These are phyloP conservation scores for Porcisia hertigi DNA, from an alignment of 208 protist genomes.

Conservation along the genomic window DNA sequence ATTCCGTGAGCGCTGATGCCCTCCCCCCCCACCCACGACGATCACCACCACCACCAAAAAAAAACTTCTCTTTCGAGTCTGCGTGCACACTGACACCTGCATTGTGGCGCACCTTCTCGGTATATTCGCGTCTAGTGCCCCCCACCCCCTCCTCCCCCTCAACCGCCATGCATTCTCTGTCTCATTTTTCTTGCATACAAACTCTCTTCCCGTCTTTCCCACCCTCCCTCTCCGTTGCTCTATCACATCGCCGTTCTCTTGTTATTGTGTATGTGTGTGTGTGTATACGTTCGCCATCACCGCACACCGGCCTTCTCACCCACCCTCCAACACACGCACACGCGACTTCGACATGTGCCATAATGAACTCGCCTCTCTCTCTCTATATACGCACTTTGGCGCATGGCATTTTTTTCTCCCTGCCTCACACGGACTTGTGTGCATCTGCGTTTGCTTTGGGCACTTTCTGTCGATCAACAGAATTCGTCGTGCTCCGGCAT, in stretches of 20 bases:
- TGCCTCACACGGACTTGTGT: not conserved
- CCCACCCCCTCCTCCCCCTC: not conserved
- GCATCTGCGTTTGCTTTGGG: not conserved
- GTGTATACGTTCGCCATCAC: not conserved
- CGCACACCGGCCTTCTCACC: not conserved
- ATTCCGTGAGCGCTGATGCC: not conserved
- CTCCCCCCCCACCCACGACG: too few species aligned
- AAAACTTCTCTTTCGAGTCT: not conserved
- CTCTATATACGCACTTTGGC: too few species aligned
- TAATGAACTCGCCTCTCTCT: too few species aligned
- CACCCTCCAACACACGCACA: too few species aligned
- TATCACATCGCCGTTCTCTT: not conserved
- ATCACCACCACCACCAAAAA: too few species aligned
- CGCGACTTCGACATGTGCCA: too few species aligned
- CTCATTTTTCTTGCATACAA: not conserved
- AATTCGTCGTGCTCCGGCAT: not conserved
- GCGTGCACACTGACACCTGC: not conserved
- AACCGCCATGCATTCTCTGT: not conserved
- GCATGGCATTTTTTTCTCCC: not conserved
- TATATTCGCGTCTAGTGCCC: not conserved
- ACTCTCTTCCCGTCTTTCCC: not conserved
- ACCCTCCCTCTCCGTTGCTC: not conserved
- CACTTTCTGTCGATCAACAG: not conserved
- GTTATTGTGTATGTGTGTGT: not conserved
- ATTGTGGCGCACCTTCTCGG: not conserved